phyloP scores from a whole-genome alignment of 148 eudicot species.

The Rhododendron griersonianum region DNA sequence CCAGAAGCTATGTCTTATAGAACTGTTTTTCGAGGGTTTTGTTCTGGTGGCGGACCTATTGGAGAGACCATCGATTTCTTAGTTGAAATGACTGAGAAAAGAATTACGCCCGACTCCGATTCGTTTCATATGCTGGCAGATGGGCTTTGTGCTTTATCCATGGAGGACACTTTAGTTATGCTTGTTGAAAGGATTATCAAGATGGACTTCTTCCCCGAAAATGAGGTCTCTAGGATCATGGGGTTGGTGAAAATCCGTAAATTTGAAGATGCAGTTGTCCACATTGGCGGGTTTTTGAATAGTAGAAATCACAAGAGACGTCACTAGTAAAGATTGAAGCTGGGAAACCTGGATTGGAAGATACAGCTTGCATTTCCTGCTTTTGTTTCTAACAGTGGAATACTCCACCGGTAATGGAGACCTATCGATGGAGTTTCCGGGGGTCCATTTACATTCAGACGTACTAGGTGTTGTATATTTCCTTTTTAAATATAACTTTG shows the following conservation, averaged over 20 bases:
- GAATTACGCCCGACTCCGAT: constrained; percentile 56
- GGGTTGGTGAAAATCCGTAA: constrained; percentile 78
- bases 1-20: constrained; percentile 70
- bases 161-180: constrained; percentile 57
- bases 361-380: background rate
- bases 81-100: constrained; percentile 70
- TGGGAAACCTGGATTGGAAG: background rate
- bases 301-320: constrained; percentile 36
- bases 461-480: no score
- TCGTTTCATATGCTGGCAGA: constrained; percentile 82
- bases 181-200: constrained; percentile 64
- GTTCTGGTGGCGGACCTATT: constrained; percentile 82
- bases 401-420: background rate
- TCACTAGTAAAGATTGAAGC: constrained; percentile 25
- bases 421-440: no score
- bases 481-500: no score
- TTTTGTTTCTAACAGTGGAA: background rate
- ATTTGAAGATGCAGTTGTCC: constrained; percentile 77
- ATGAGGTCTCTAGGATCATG: constrained; percentile 63
- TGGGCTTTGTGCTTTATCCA: constrained; percentile 68
- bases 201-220: constrained; percentile 48
- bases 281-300: constrained; percentile 51
- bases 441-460: no score
- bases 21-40: constrained; percentile 78
- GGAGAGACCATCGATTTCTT: constrained; percentile 80